Percentiles rank a stretch among this genome's conserved stretches.
Evolutionary conservation across 257 asterid species (phyloP).

Genomic region (Rauvolfia tetraphylla): DNA sequence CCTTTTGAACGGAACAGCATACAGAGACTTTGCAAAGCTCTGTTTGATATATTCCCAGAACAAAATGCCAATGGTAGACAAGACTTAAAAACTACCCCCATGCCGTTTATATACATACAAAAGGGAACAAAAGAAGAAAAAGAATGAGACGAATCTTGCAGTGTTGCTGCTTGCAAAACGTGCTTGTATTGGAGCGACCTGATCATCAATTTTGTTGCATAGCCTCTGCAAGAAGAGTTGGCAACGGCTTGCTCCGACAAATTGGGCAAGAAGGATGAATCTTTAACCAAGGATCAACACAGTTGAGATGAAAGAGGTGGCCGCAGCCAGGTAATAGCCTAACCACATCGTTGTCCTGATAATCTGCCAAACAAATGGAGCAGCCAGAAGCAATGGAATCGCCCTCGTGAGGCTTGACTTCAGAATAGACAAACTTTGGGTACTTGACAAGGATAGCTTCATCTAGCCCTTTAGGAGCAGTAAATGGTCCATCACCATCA

Average conservation of each 20-base stretch:
- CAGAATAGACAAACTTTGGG: conserved; percentile 39
- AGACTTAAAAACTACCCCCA: background rate
- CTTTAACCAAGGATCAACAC: conserved; percentile 61
- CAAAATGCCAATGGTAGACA: background rate
- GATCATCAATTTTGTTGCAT: background rate
- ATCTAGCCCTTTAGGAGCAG: conserved; percentile 25
- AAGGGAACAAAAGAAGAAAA: no score
- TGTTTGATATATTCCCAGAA: background rate
- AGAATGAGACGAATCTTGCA: background rate
- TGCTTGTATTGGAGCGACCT: no score
- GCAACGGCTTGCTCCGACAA: conserved; percentile 46
- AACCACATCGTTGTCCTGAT: conserved; percentile 39
- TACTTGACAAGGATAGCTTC: conserved; percentile 34
- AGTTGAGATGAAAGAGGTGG: conserved; percentile 50
- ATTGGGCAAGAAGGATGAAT: conserved; percentile 54
- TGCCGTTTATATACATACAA: background rate
- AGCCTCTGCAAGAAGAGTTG: conserved; percentile 22
- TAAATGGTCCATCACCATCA: background rate
- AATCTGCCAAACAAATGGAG: conserved; percentile 57
- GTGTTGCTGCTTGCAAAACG: background rate
- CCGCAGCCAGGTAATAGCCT: conserved; percentile 57
- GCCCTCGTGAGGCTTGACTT: conserved; percentile 23
- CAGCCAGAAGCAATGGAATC: conserved; percentile 32
- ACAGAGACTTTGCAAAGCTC: background rate
- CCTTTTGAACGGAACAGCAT: background rate